A percentile compares a stretch with the other conserved stretches of the same genome.
phyloP scores from a whole-genome alignment of 2,329 filamentous ascomycete species.

The Coleophoma cylindrospora region DNA sequence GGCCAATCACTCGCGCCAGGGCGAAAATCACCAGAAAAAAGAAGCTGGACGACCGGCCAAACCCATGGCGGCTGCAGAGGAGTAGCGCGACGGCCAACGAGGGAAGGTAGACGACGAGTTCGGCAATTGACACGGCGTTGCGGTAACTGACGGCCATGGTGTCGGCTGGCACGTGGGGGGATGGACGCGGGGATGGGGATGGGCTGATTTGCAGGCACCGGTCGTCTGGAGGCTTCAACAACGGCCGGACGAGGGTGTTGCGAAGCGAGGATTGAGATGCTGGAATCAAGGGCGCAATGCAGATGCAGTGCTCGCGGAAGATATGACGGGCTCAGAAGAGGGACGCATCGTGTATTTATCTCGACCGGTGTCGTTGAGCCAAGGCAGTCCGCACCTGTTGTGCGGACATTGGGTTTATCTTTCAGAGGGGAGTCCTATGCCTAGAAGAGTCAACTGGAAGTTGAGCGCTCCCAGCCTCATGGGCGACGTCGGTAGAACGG shows the following conservation, averaged over 20 bases:
- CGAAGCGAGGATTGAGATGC: no score
- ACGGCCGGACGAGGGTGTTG: no score
- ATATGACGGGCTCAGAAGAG: no score
- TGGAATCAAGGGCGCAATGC: no score
- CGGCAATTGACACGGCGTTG: conserved; percentile 33
- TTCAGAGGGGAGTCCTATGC: not conserved
- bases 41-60: conserved; percentile 43
- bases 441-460: not conserved
- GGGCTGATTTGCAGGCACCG: not conserved
- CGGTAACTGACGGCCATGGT: conserved; percentile 26
- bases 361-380: no score
- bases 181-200: not conserved
- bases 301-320: no score
- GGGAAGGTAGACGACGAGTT: conserved; percentile 35
- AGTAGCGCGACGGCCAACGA: conserved; percentile 29
- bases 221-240: not conserved
- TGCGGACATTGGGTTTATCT: no score
- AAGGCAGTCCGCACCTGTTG: no score
- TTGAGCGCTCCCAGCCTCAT: not conserved
- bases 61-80: conserved; percentile 38
- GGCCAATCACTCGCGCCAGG: conserved; percentile 44
- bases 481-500: not conserved
- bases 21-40: conserved; percentile 48
- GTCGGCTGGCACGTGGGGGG: not conserved
- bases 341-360: no score